Evolutionary conservation across 176 grass and related monocot species (phyloP), one percentile per base, ranked within the genome.

Genomic region (Oryza australiensis): DNA sequence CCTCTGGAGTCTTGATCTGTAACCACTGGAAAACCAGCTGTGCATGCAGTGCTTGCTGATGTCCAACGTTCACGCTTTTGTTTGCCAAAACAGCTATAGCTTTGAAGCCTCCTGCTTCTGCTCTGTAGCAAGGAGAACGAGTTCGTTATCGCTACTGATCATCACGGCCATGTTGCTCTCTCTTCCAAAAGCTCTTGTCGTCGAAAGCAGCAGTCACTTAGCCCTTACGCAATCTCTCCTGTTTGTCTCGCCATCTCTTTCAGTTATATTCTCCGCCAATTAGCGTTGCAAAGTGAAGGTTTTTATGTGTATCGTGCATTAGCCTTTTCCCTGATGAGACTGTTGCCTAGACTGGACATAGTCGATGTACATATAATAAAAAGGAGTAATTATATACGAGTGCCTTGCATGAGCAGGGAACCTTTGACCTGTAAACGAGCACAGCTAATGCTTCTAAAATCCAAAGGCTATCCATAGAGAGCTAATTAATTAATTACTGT

Each of bases 161-260:
- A 28, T 81, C 66, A 5, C 12, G 32, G 63, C 62, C 73, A 67
- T 26, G 88, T 83, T 74, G 72, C 67, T 77, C 83, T 78, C 73
- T 26, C 12, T 46, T 68, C 69, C 68, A 88, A 76, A 81, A 80
- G 80, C 80, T 59, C 53, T 73, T 76, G 37, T 64, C 82, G 23
- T 79, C 11, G 64, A 88, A 91, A 91, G 82, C 75, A 91, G 75
- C 66, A 76, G 81, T 89, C 83, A 84, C 86, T 91, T 94, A 91
- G 22, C 28, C 81, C 75, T 84, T 87, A 94, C 88, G 88, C 92
- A 81, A 86, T 91, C 40, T 73, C 60, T 86, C 68, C 35, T 26
- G 81, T 86, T 78, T 86, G 83, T 66, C 66, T 20, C 15, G 30
- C 87, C 15, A 84, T 94, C 86, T 73, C 83, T 91, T 77, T 94